Conservation (phyloP, 2,329 filamentous ascomycete genomes). For the Huntiella abstrusa region DNA sequence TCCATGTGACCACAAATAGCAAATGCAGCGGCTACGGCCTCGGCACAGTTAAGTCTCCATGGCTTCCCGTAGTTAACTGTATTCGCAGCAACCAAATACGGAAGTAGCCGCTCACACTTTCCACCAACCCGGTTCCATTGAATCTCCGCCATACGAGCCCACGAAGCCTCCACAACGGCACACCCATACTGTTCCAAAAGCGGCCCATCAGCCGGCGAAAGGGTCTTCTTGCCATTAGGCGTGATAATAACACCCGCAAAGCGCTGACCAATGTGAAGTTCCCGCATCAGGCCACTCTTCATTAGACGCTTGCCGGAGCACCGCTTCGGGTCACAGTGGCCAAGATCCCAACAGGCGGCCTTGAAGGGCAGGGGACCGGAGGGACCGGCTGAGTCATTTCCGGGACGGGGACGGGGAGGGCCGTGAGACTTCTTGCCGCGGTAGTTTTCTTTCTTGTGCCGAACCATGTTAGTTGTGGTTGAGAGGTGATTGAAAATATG, state of each 20-base stretch:
- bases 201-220: conserved; percentile 67
- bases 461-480: conserved; percentile 45
- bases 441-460: conserved; percentile 83
- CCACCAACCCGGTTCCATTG: conserved; percentile 84
- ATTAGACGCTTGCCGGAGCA: conserved; percentile 94
- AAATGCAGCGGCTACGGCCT: conserved; percentile 83
- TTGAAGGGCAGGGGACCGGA: conserved; percentile 45
- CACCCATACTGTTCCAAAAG: conserved; percentile 77
- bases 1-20: conserved; percentile 80
- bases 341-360: conserved; percentile 93
- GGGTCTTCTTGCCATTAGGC: conserved; percentile 71
- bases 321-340: conserved; percentile 90
- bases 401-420: conserved; percentile 27
- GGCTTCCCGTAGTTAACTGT: conserved; percentile 94
- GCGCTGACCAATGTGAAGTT: conserved; percentile 78
- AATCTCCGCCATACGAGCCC: conserved; percentile 81
- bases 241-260: conserved; percentile 85
- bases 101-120: conserved; percentile 75
- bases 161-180: conserved; percentile 92
- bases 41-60: conserved; percentile 87
- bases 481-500: background rate
- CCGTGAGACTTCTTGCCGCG: conserved; percentile 54
- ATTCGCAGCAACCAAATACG: conserved; percentile 92
- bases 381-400: conserved; percentile 20
- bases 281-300: conserved; percentile 79